Evolutionary conservation across 2,329 filamentous ascomycete species (phyloP).

Genomic region (Apiospora rasikravindrae): DNA sequence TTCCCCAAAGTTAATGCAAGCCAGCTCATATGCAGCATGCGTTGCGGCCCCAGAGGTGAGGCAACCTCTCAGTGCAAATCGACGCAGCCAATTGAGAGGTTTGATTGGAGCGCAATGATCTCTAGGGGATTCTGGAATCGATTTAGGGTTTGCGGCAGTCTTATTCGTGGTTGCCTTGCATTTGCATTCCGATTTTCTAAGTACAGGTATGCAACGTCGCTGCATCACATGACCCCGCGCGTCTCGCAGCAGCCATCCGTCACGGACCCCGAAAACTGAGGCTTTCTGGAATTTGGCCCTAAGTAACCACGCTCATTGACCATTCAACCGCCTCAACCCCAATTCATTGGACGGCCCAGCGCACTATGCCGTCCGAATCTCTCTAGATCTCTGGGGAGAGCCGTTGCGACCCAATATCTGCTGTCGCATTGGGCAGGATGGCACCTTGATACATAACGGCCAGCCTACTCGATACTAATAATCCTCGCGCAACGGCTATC

Average conservation of each 20-base stretch:
- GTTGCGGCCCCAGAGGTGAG: slow-evolving; percentile 13
- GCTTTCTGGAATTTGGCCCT: slow-evolving; percentile 6
- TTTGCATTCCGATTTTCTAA: neutral
- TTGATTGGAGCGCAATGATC: slow-evolving; percentile 13
- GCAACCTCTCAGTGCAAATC: slow-evolving; percentile 9
- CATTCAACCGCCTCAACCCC: neutral
- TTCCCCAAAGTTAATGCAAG: neutral
- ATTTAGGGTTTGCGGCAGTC: slow-evolving; percentile 11
- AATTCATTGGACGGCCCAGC: slow-evolving; percentile 32
- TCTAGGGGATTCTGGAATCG: neutral
- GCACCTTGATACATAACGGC: slow-evolving; percentile 38
- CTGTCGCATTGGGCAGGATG: slow-evolving; percentile 37
- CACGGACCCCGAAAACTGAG: slow-evolving; percentile 4
- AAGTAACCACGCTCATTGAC: neutral
- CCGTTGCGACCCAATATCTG: slow-evolving; percentile 38
- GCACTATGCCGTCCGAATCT: slow-evolving; percentile 26
- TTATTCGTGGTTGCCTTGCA: slow-evolving; percentile 1
- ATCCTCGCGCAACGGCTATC: slow-evolving; percentile 13
- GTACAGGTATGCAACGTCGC: neutral
- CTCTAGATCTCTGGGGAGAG: slow-evolving; percentile 24
- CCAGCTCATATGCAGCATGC: slow-evolving; percentile 12
- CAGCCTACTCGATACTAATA: slow-evolving; percentile 29
- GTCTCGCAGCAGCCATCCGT: neutral
- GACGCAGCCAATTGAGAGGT: neutral
- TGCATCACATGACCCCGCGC: slow-evolving; percentile 19